Conservation (phyloP, 2,329 filamentous ascomycete species). For the Penicillium frequentans region DNA sequence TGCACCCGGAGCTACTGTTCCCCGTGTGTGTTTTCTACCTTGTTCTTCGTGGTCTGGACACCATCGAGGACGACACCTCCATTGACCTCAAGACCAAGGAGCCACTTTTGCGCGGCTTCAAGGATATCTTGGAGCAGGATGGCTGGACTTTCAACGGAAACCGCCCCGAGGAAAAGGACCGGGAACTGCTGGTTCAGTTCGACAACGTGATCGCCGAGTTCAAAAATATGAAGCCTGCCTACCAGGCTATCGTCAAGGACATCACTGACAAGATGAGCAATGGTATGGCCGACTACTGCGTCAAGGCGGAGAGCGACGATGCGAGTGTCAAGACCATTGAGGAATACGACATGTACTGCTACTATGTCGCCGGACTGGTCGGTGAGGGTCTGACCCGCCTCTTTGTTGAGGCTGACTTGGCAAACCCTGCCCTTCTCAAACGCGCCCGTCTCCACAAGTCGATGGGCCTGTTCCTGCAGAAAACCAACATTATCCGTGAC, state of each 20-base stretch:
- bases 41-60: slow-evolving; percentile 86
- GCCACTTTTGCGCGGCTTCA: slow-evolving; percentile 79
- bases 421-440: slow-evolving; percentile 79
- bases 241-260: slow-evolving; percentile 84
- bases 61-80: slow-evolving; percentile 99
- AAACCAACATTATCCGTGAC: slow-evolving; percentile 98
- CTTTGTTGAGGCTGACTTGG: slow-evolving; percentile 83
- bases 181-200: slow-evolving; percentile 89
- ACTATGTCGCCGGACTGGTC: slow-evolving; percentile 98
- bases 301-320: slow-evolving; percentile 77
- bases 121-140: slow-evolving; percentile 73
- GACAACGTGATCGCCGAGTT: slow-evolving; percentile 83
- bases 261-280: slow-evolving; percentile 95
- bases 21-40: slow-evolving; percentile 93
- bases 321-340: slow-evolving; percentile 78
- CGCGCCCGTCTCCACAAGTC: slow-evolving; percentile 82
- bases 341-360: slow-evolving; percentile 96
- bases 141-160: slow-evolving; percentile 90
- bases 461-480: slow-evolving; percentile 97
- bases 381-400: slow-evolving; percentile 88
- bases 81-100: slow-evolving; percentile 79
- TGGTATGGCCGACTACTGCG: slow-evolving; percentile 94
- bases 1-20: slow-evolving; percentile 89
- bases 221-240: slow-evolving; percentile 80
- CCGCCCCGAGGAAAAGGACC: slow-evolving; percentile 89